Conservation (phyloP, 805 yeast species). For the Candida ipomoeae region DNA sequence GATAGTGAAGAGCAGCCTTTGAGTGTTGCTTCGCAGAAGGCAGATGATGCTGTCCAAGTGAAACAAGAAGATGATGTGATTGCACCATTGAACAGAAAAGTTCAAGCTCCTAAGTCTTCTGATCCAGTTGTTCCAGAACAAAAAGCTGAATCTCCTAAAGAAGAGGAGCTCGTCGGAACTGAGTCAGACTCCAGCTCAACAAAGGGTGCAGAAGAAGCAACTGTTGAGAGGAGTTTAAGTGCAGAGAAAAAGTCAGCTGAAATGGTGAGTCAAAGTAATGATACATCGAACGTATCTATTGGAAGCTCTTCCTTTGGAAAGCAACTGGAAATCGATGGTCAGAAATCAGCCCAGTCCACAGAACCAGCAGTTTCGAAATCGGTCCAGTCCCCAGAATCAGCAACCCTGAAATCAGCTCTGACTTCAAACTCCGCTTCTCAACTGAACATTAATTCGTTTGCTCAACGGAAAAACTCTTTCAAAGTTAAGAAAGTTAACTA, state of each 20-base stretch:
- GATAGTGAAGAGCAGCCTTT: not conserved
- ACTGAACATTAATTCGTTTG: not conserved
- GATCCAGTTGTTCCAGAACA: not conserved
- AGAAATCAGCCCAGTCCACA: not conserved
- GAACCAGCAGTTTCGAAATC: not conserved
- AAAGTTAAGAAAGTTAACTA: slow-evolving; percentile 17
- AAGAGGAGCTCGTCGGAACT: not conserved
- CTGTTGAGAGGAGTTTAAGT: not conserved
- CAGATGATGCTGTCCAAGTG: not conserved
- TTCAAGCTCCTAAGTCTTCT: not conserved
- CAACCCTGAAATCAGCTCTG: not conserved
- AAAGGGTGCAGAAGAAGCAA: not conserved
- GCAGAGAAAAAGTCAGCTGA: not conserved
- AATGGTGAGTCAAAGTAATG: not conserved
- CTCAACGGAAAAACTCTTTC: slow-evolving; percentile 7
- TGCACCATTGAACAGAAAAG: not conserved
- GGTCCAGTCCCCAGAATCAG: not conserved
- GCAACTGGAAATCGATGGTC: not conserved
- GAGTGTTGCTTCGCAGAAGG: not conserved
- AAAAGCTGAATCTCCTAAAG: not conserved
- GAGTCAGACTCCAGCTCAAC: not conserved
- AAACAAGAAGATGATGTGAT: not conserved
- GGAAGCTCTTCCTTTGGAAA: not conserved
- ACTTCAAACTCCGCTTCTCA: not conserved
- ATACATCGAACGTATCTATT: not conserved